These are phyloP conservation scores for Pinus tabuliformis DNA, from an alignment of 75 land plant genomes.

Conservation along the genomic window DNA sequence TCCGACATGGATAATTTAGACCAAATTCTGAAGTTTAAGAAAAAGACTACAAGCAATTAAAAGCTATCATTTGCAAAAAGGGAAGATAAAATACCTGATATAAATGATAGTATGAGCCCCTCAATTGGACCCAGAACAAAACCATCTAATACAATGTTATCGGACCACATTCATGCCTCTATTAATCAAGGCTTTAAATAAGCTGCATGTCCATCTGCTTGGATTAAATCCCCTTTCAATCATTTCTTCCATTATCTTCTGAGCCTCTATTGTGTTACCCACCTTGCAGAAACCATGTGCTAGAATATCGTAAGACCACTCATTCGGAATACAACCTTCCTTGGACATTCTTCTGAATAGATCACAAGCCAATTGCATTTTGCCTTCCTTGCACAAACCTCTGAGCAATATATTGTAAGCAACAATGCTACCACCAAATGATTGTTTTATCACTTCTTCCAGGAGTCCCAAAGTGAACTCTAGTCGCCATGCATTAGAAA, in stretches of 20 bases:
- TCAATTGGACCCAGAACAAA: not conserved
- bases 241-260: constrained; percentile 30
- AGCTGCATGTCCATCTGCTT: constrained; percentile 10
- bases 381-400: constrained; percentile 15
- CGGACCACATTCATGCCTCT: not conserved
- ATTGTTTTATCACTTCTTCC: constrained; percentile 30
- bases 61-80: not conserved
- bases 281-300: constrained; percentile 32
- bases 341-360: constrained; percentile 26
- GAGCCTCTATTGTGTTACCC: constrained; percentile 36
- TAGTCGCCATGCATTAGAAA: constrained; percentile 26
- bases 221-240: constrained; percentile 22
- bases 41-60: too few species aligned
- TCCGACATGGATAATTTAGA: too few species aligned
- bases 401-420: constrained; percentile 54
- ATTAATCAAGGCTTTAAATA: not conserved
- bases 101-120: not conserved
- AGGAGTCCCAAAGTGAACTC: constrained; percentile 15
- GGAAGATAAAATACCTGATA: not conserved
- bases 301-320: constrained; percentile 45
- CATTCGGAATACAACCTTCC: constrained; percentile 52
- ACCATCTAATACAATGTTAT: not conserved
- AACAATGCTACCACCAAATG: constrained; percentile 14
- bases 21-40: too few species aligned
- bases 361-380: constrained; percentile 35